phyloP scores from a whole-genome alignment of 331 rosid genomes.

The Prunus yedoensis region DNA sequence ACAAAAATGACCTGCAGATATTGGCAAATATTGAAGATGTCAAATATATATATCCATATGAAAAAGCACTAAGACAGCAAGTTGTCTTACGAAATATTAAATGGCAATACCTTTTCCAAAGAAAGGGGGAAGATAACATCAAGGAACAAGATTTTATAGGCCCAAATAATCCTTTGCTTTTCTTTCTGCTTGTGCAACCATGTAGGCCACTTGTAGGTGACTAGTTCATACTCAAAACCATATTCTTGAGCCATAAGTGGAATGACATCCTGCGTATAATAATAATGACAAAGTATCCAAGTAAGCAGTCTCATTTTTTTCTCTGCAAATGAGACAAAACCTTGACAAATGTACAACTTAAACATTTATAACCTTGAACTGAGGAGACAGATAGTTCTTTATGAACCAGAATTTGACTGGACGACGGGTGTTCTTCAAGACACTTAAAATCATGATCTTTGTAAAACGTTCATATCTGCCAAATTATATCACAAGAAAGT shows the following conservation, averaged over 20 bases:
- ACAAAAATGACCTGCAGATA: constrained; percentile 90
- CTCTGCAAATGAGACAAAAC: constrained; percentile 7
- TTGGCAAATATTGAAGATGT: constrained; percentile 15
- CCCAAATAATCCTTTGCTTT: constrained; percentile 98
- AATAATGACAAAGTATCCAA: constrained; percentile 22
- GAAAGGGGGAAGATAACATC: constrained; percentile 99
- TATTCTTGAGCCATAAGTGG: constrained; percentile 94
- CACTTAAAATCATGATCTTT: constrained; percentile 96
- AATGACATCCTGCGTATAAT: constrained; percentile 66
- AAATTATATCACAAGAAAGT: too few species aligned
- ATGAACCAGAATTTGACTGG: constrained; percentile 99
- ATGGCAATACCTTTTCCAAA: constrained; percentile 74
- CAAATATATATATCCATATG: constrained; percentile 21
- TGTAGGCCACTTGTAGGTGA: constrained; percentile 99
- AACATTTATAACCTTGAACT: constrained; percentile 71
- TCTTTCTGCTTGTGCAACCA: constrained; percentile 99
- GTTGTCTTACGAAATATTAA: background rate
- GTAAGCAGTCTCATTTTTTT: constrained; percentile 18
- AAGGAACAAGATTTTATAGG: constrained; percentile 93
- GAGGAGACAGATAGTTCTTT: constrained; percentile 96
- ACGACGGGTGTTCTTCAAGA: constrained; percentile 85
- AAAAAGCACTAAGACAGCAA: constrained; percentile 8
- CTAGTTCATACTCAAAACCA: constrained; percentile 84
- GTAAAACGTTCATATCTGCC: constrained; percentile 94
- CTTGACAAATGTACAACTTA: background rate